These are phyloP conservation scores for Pyronema domesticum DNA, from an alignment of 495 filamentous ascomycete species.

Conservation along the genomic window DNA sequence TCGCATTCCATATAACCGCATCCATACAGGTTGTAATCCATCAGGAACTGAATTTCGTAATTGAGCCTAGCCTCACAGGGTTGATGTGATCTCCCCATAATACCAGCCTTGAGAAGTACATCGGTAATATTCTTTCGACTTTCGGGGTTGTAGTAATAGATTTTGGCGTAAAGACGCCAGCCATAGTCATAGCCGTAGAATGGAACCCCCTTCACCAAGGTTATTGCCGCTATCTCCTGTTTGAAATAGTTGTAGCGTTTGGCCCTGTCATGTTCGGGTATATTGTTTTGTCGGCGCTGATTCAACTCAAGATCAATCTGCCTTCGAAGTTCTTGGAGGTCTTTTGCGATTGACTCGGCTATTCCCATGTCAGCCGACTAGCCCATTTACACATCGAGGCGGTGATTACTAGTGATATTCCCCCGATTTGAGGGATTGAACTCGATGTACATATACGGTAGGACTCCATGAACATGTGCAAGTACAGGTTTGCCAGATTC, in stretches of 20 bases:
- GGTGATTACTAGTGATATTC: neutral
- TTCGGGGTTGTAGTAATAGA: slow-evolving; percentile 74
- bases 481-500: slow-evolving; percentile 94
- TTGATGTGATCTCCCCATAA: slow-evolving; percentile 68
- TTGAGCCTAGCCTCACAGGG: slow-evolving; percentile 87
- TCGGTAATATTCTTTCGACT: slow-evolving; percentile 70
- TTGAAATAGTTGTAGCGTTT: slow-evolving; percentile 57
- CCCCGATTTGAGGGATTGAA: slow-evolving; percentile 22
- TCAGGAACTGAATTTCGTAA: slow-evolving; percentile 91
- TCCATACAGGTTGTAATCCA: slow-evolving; percentile 89
- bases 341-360: neutral
- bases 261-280: slow-evolving; percentile 42
- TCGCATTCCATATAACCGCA: slow-evolving; percentile 65
- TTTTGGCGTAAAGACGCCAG: slow-evolving; percentile 78
- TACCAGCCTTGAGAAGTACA: slow-evolving; percentile 64
- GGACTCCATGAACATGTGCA: slow-evolving; percentile 87
- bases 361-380: slow-evolving; percentile 2
- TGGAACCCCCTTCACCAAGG: slow-evolving; percentile 77
- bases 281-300: neutral
- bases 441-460: slow-evolving; percentile 84
- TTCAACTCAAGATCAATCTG: slow-evolving; percentile 15
- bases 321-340: slow-evolving; percentile 8
- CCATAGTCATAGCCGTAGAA: slow-evolving; percentile 93
- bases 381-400: slow-evolving; percentile 2
- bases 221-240: slow-evolving; percentile 63